Percentiles rank a stretch among this genome's conserved stretches.
Evolutionary conservation across 305 asterid species (phyloP).

Genomic region (Ajuga reptans): DNA sequence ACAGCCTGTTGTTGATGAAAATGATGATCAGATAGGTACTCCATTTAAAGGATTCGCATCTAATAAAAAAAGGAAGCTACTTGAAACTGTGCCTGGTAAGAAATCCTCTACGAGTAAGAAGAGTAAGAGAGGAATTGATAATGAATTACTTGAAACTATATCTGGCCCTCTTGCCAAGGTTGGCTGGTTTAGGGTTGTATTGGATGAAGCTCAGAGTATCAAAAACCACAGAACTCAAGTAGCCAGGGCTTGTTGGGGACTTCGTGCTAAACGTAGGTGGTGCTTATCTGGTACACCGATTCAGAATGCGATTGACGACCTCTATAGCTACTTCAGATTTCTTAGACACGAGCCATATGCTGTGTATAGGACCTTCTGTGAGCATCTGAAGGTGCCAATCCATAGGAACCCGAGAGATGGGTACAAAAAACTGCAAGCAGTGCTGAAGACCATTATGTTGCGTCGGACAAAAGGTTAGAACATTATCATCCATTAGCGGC

Average conservation of each 20-base stretch:
- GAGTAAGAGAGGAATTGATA: constrained; percentile 45
- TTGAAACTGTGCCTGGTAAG: constrained; percentile 34
- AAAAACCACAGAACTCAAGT: constrained; percentile 88
- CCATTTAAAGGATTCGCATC: constrained; percentile 36
- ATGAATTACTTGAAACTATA: constrained; percentile 44
- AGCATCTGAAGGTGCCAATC: constrained; percentile 70
- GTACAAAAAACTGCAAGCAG: constrained; percentile 83
- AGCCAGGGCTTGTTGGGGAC: constrained; percentile 99
- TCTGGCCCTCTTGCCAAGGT: constrained; percentile 92
- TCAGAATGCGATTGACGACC: constrained; percentile 90
- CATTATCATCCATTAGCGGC: neutral
- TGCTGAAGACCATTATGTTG: constrained; percentile 86
- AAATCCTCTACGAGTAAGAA: constrained; percentile 48
- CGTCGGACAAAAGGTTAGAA: constrained; percentile 89
- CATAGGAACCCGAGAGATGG: constrained; percentile 62
- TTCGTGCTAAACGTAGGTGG: constrained; percentile 98
- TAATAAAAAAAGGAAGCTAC: constrained; percentile 56
- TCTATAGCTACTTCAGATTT: constrained; percentile 95
- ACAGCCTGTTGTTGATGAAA: constrained; percentile 74
- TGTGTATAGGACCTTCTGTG: constrained; percentile 51
- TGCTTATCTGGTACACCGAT: constrained; percentile 98
- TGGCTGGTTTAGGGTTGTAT: constrained; percentile 90
- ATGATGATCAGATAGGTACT: constrained; percentile 47
- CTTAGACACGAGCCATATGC: constrained; percentile 89
- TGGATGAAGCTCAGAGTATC: constrained; percentile 97